These are phyloP conservation scores for Thermothelomyces thermophilus DNA, from an alignment of 2,329 filamentous ascomycete species.

Conservation along the genomic window DNA sequence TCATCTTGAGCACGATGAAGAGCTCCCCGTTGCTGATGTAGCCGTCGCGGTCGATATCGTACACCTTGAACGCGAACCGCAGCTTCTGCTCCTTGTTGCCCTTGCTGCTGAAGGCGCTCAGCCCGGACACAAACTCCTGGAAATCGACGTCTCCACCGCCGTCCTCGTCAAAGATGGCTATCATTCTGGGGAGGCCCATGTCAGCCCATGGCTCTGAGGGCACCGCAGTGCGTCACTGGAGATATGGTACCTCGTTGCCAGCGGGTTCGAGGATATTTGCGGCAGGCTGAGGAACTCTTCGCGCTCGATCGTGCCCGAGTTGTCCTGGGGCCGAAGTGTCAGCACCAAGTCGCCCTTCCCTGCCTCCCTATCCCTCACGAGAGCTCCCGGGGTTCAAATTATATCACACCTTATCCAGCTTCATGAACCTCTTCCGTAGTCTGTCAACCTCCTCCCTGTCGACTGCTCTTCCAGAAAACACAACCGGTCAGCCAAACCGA, in stretches of 20 bases:
- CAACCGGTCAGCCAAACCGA: conserved; percentile 4
- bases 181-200: conserved; percentile 60
- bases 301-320: conserved; percentile 95
- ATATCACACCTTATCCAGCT: conserved; percentile 81
- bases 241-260: conserved; percentile 71
- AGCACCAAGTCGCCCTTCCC: not conserved
- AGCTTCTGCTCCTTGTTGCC: conserved; percentile 99
- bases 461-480: conserved; percentile 49
- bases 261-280: conserved; percentile 94
- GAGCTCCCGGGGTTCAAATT: too few relatives aligned
- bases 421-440: conserved; percentile 96
- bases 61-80: conserved; percentile 96
- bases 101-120: conserved; percentile 94
- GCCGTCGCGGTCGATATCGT: conserved; percentile 97
- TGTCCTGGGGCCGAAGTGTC: conserved; percentile 56
- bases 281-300: conserved; percentile 96
- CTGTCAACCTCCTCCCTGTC: conserved; percentile 96
- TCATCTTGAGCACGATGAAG: conserved; percentile 99
- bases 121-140: conserved; percentile 93
- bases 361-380: not conserved
- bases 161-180: conserved; percentile 98
- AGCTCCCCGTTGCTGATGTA: conserved; percentile 98
- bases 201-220: not conserved
- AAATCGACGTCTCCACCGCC: conserved; percentile 97
- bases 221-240: not conserved